Base-by-base conservation (phyloP, 257 asterid genomes). In the Catharanthus roseus region DNA sequence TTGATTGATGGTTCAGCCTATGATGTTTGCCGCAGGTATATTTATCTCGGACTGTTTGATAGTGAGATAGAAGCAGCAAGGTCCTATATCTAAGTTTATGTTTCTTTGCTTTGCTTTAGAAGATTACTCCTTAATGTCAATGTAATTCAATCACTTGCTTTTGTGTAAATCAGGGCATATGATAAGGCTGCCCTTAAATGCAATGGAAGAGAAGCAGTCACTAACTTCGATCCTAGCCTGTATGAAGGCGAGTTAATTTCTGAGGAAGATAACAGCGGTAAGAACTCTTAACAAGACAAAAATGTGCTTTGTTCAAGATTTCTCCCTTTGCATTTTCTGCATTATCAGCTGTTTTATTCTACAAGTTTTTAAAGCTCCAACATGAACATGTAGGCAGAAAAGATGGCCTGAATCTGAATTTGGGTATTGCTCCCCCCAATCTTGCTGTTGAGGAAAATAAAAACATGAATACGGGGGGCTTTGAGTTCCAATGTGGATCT, bases 61-160 rank as follows among this genome's bases (percentile, higher is more conserved):
- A 88, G 82, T 73, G 98, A 93, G 85, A 81, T 88, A 38, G 98
- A 93, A 75, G 98, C 98, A 79, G 98, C 98, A 71, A 92, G 98
- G 98, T 92, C 38, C 71, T 57, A 42, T 62, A 26, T 57, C 51
- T 28, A 74, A 76, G 79, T 54, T 74, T 61, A 51, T 56, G 58
- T 24, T n/a, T 47, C 65, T 42, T 71, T 45, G 67, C n/a, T 49
- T 61, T 49, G 45, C 44, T 51, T 21, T 55, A 74, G 61, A 12
- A n/a, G 53, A 34, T 10, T 39, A 13, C 18, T 57, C 31, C 36
- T 33, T 28, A 42, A 5, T 62, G 63, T 73, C 38, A 63, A 2
- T 42, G 55, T 9, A n/a, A 34, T 71, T 56, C 51, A 45, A 41
- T 68, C 68, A 38, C 64, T 75, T 78, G 6, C 53, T 51, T 66